phyloP scores from a whole-genome alignment of 495 filamentous ascomycete species.

The Annulohypoxylon maeteangense region DNA sequence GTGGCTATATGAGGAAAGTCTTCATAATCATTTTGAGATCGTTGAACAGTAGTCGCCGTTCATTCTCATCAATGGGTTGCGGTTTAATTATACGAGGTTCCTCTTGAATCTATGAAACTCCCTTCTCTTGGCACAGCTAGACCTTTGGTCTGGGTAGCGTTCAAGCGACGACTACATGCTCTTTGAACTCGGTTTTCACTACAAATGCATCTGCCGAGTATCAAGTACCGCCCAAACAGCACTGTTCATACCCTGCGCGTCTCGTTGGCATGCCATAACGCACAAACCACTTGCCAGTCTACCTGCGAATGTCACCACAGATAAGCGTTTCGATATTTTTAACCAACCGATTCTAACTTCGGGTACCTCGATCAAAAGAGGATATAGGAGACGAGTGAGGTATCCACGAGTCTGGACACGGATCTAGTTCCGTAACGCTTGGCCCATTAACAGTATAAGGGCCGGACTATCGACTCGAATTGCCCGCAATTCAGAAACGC shows the following conservation, averaged over 20 bases:
- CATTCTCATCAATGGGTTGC: background rate
- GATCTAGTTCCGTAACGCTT: conserved; percentile 32
- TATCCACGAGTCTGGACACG: conserved; percentile 33
- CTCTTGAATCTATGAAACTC: background rate
- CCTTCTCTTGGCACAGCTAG: background rate
- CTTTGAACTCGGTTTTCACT: background rate
- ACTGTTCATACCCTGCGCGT: conserved; percentile 11
- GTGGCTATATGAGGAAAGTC: background rate
- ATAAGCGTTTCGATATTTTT: conserved; percentile 6
- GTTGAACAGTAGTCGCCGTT: background rate
- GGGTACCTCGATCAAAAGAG: conserved; percentile 13
- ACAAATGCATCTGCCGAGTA: conserved; percentile 2
- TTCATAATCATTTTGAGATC: background rate
- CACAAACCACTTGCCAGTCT: background rate
- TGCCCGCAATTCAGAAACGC: conserved; percentile 47
- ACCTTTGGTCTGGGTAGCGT: background rate
- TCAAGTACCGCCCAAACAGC: background rate
- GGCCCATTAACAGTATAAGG: conserved; percentile 33
- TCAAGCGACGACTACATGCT: conserved; percentile 6
- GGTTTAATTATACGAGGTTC: background rate
- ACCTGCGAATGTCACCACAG: conserved; percentile 1
- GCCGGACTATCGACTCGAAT: conserved; percentile 40
- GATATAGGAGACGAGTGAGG: conserved; percentile 20
- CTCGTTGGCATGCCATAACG: conserved; percentile 8
- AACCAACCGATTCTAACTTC: conserved; percentile 12